Evolutionary conservation across 306 rosid species (phyloP).

Genomic region (Malus domestica): ASM211411v1 NC_041789.1:11480001-11480500

Average conservation of each 20-base stretch:
- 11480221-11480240: conserved; percentile 70
- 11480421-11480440: background rate
- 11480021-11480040: no score
- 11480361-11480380: background rate
- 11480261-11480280: conserved; percentile 38
- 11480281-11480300: background rate
- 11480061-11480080: no score
- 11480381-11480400: background rate
- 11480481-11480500: background rate
- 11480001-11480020: no score
- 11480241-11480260: conserved; percentile 86
- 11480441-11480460: background rate
- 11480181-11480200: conserved; percentile 30
- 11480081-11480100: no score
- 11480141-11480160: conserved; percentile 26
- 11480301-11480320: background rate
- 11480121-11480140: conserved; percentile 45
- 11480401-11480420: background rate
- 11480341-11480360: background rate
- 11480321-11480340: background rate
- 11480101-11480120: conserved; percentile 32
- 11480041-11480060: no score
- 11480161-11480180: conserved; percentile 25
- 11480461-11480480: background rate
- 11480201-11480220: conserved; percentile 59